Conservation (phyloP, 225 moss, liverwort and hornwort genomes). For the Antitrichia curtipendula region DNA sequence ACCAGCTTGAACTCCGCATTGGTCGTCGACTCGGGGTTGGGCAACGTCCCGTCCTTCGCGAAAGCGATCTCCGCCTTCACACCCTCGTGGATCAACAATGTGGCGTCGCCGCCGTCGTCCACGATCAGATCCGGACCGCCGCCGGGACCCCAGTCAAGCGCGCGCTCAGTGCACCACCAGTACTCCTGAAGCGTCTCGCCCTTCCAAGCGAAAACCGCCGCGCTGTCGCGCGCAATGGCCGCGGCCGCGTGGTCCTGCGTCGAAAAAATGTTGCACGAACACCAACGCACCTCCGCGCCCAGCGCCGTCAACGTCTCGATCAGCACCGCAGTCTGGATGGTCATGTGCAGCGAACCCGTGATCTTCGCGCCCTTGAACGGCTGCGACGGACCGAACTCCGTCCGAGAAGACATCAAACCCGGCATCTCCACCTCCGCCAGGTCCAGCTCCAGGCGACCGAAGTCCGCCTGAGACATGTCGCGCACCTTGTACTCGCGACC, state of each 20-base stretch:
- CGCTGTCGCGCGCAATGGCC: conserved; percentile 76
- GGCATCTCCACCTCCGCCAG: conserved; percentile 98
- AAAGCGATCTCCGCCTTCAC: conserved; percentile 87
- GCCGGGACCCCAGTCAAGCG: conserved; percentile 76
- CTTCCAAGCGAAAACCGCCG: conserved; percentile 97
- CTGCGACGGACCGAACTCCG: conserved; percentile 67
- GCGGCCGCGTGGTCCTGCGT: conserved; percentile 94
- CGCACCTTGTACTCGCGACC: conserved; percentile 92
- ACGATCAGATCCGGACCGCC: conserved; percentile 95
- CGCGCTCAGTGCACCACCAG: conserved; percentile 99
- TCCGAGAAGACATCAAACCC: conserved; percentile 62
- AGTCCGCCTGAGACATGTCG: conserved; percentile 56
- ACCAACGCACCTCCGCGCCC: conserved; percentile 93
- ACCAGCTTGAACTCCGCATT: conserved; percentile 94
- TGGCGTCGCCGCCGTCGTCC: conserved; percentile 92
- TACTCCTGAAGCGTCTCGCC: conserved; percentile 95
- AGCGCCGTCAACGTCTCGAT: conserved; percentile 84
- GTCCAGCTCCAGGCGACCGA: conserved; percentile 88
- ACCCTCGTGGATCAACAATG: conserved; percentile 91
- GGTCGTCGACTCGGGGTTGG: conserved; percentile 60
- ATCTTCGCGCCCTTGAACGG: conserved; percentile 87
- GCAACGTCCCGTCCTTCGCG: conserved; percentile 65
- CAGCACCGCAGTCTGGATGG: conserved; percentile 79
- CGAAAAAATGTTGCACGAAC: conserved; percentile 94
- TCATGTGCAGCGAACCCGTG: conserved; percentile 94